Conservation (phyloP, 2,329 filamentous ascomycete genomes). For the Aureobasidium uvarum region DNA sequence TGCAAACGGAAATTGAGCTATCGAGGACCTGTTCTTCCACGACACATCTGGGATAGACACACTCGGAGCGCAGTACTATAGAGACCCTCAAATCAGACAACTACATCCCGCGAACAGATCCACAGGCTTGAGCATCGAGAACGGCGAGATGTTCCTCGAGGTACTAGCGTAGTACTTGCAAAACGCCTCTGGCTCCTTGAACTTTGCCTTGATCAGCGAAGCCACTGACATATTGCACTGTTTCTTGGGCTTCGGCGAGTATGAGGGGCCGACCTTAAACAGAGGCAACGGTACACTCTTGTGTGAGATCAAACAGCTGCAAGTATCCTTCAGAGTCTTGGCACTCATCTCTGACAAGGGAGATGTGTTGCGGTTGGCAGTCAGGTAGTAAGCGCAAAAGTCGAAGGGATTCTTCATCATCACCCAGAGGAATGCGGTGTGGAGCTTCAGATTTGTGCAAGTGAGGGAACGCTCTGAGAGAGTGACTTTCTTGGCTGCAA, state of each 20-base stretch:
- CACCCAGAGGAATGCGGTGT: not conserved
- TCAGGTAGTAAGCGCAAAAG: slow-evolving; percentile 1
- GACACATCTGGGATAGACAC: no score
- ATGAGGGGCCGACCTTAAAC: not conserved
- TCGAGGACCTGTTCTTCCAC: no score
- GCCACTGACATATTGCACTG: not conserved
- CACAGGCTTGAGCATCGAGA: not conserved
- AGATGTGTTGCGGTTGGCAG: not conserved
- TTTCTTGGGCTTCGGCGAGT: not conserved
- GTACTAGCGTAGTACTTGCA: slow-evolving; percentile 7
- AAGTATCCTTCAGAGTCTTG: not conserved
- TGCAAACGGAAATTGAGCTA: no score
- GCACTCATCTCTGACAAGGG: not conserved
- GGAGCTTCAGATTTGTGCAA: not conserved
- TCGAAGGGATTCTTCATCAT: not conserved
- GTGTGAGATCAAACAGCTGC: not conserved
- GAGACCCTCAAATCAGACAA: not conserved
- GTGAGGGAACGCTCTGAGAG: not conserved
- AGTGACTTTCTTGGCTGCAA: not conserved
- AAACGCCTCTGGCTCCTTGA: not conserved
- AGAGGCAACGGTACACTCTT: not conserved
- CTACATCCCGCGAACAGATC: not conserved
- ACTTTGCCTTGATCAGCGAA: not conserved
- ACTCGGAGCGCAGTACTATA: no score
- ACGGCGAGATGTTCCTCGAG: not conserved